Evolutionary conservation across 164 flowering plant genomes (phyloP).

Genomic region (Cinnamomum chago): DNA sequence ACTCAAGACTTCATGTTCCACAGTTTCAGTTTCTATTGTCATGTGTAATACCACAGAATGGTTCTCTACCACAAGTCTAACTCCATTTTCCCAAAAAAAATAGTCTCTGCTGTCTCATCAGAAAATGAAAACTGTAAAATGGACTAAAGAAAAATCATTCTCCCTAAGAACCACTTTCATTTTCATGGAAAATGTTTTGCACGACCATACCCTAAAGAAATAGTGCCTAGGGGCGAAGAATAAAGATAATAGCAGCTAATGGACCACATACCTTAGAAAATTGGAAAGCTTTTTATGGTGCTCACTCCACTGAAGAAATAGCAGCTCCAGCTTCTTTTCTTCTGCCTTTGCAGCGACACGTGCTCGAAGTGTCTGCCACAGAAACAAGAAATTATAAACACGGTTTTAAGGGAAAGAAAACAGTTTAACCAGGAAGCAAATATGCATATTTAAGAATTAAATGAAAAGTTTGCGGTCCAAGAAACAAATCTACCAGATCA

Average conservation of each 20-base stretch:
- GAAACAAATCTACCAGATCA: constrained; percentile 61
- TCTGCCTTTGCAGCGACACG: constrained; percentile 98
- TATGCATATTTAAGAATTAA: not conserved
- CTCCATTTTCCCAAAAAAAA: no score
- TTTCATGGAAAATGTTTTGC: no score
- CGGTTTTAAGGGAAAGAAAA: not conserved
- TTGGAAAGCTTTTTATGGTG: constrained; percentile 85
- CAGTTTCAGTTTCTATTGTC: no score
- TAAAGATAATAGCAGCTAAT: not conserved
- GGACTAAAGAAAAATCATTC: no score
- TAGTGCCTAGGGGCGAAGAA: not conserved
- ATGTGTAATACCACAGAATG: no score
- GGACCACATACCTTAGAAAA: constrained; percentile 62
- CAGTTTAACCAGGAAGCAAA: not conserved
- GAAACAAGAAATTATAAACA: constrained; percentile 2
- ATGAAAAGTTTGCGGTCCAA: constrained; percentile 1
- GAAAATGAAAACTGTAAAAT: no score
- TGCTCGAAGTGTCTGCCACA: constrained; percentile 72
- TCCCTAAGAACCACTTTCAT: no score
- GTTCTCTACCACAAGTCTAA: no score
- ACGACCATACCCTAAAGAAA: not conserved
- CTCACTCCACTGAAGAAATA: constrained; percentile 95
- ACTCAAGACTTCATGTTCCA: no score
- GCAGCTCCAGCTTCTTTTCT: constrained; percentile 94
- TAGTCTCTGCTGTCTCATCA: no score